Percentiles rank a stretch among this genome's conserved stretches.
phyloP scores from a whole-genome alignment of 257 asterid genomes.

The Cruciata laevipes region DNA sequence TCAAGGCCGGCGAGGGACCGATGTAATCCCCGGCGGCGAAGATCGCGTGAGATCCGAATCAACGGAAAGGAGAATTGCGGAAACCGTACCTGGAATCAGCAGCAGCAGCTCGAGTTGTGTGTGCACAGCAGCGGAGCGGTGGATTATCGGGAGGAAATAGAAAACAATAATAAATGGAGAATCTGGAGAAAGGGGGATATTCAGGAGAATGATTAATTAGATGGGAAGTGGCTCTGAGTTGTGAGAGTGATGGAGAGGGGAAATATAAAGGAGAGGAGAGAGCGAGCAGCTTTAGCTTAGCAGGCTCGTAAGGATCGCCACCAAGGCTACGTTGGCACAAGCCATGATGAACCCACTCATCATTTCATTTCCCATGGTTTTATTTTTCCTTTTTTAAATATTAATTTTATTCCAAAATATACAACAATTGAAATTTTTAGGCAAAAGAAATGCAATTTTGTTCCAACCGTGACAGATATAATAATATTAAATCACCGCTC shows the following conservation, averaged over 20 bases:
- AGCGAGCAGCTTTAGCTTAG: conserved; percentile 9
- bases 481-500: not conserved
- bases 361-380: not conserved
- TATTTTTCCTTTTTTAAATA: not conserved
- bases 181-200: conserved; percentile 17
- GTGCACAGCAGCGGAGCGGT: not conserved
- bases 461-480: too few species aligned
- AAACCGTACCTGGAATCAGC: not conserved
- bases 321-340: conserved; percentile 40
- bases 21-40: not conserved
- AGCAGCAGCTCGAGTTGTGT: not conserved
- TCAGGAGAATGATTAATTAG: conserved; percentile 4
- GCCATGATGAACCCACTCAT: conserved; percentile 12
- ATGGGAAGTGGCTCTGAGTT: conserved; percentile 7
- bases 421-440: not conserved
- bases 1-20: too few species aligned
- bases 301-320: conserved; percentile 17
- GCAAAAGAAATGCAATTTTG: too few species aligned
- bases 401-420: too few species aligned
- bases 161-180: conserved; percentile 6
- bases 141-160: not conserved
- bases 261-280: not conserved
- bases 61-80: not conserved
- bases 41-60: conserved; percentile 44
- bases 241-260: conserved; percentile 2